Base-by-base conservation (phyloP, 768 basidiomycete species). In the Amanita muscaria region DNA sequence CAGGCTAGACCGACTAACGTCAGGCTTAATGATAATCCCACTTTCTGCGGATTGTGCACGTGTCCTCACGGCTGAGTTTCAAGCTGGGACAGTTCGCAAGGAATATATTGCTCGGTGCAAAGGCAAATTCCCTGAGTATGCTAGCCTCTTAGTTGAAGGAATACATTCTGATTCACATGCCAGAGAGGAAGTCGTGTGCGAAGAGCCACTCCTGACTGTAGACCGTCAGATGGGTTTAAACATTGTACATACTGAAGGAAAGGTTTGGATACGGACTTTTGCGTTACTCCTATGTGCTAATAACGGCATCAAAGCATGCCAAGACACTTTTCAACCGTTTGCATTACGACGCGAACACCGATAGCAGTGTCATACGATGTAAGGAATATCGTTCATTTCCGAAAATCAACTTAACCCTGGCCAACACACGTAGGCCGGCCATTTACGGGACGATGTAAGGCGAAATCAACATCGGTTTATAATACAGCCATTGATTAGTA, bases 191-290 rank as follows among this genome's bases (percentile, higher is more conserved):
- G 65, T 89, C n/a, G 61, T 73, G 0, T 91, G 91, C 49, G 88
- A 93, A 49, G 71, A 90, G 56, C 88, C 91, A 1, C 64, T 99
- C 5, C 62, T 99, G 46, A 92, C 91, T 0, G 80, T 97, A 1
- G 96, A 99, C 63, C 74, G 92, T 41, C 93, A 97, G 59, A 92
- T 97, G 82, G 96, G 96, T 3, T 64, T 99, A 36, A 97, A 97
- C 49, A 84, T 98, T 41, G 88, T 97, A 12, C 90, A 96, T 57
- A 90, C 93, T 0, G 81, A 93, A 46, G 96, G 96, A 33, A 92
- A 97, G 73, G 91, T 89, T 55, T 29, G 64, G n/a, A n/a, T n/a
- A n/a, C 45, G 15, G 29, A 40, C 42, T 19, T 11, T 19, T 16
- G 25, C 34, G 25, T 25, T 32, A 31, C 31, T 31, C 27, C 31